Evolutionary conservation across 139 green algal genomes (phyloP).

Genomic region (Coccomyxa sp.): DNA sequence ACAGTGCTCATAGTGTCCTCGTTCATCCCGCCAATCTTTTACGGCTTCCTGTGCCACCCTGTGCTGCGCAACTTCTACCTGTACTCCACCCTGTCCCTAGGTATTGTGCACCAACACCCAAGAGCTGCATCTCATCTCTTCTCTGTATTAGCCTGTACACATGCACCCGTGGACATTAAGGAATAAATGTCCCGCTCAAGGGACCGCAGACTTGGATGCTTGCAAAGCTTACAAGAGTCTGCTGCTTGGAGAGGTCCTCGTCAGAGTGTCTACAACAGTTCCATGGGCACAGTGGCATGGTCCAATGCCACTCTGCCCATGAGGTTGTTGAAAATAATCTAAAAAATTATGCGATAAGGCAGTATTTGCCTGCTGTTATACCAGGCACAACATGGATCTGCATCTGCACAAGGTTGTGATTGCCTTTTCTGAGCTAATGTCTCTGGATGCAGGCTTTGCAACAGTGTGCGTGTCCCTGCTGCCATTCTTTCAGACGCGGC

Average conservation of each 20-base stretch:
- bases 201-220: no score
- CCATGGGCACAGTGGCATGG: no score
- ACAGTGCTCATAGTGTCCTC: conserved; percentile 89
- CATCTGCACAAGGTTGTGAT: no score
- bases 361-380: not conserved
- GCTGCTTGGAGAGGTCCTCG: no score
- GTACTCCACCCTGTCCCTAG: conserved; percentile 53
- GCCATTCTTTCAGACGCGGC: conserved; percentile 55
- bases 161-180: no score
- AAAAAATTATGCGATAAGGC: not conserved
- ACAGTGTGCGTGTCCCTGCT: conserved; percentile 69
- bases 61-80: conserved; percentile 75
- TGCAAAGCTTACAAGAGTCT: no score
- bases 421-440: no score
- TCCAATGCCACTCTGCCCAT: no score
- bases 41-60: conserved; percentile 88
- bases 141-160: no score
- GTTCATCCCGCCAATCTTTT: conserved; percentile 94
- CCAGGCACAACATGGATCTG: not conserved
- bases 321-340: no score
- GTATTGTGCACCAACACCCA: conserved; percentile 17
- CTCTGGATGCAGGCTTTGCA: conserved; percentile 37
- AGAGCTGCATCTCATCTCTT: not conserved
- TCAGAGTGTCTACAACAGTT: no score
- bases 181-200: no score